Evolutionary conservation across 352 stramenopile genomes (phyloP), one percentile per base, ranked within the genome.

Genomic region (Thalassiosira livingstoniorum): DNA sequence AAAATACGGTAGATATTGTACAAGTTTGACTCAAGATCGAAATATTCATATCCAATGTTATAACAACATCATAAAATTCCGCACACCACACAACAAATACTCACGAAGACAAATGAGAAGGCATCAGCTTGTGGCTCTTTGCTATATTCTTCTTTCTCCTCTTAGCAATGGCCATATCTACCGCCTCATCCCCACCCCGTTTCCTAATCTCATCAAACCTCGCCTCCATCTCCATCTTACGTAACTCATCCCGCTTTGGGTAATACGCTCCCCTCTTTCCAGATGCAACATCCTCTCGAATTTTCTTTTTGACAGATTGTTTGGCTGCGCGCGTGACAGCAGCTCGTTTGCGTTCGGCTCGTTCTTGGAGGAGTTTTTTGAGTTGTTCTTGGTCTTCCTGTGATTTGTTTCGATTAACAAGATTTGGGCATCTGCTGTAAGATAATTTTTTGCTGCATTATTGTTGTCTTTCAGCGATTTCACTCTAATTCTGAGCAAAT

Each of bases 121-220:
- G 71, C 77, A 91, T 87, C 0, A 74, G 57, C 55, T 69, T 82
- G 0, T 83, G 70, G 84, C 88, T 87, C 77, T 89, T 86, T 0
- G 82, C 80, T 61, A 92, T 85, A 55, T 92, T 90, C 79, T 93
- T 95, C 81, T 93, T 91, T 31, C 91, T 80, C 23, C 83, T 47
- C 68, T 92, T 94, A 1, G 76, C 85, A 62, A 95, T 72, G 18
- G 80, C 87, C 75, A 92, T 92, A 29, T 94, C 83, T 15, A 95
- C 85, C 11, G 87, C 91, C 35, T 83, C 81, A 57, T 94, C 75
- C 31, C 89, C 89, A 25, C 85, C 85, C 15, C 78, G 76, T 65
- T 93, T 94, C 1, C 77, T 68, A 67, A 95, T 76, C 67, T 92
- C 89, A 51, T 94, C 89, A 75, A 93, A 92, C 71, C 91, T 93